phyloP scores from a whole-genome alignment of 2,329 filamentous ascomycete species.

The Alternaria brassicae region DNA sequence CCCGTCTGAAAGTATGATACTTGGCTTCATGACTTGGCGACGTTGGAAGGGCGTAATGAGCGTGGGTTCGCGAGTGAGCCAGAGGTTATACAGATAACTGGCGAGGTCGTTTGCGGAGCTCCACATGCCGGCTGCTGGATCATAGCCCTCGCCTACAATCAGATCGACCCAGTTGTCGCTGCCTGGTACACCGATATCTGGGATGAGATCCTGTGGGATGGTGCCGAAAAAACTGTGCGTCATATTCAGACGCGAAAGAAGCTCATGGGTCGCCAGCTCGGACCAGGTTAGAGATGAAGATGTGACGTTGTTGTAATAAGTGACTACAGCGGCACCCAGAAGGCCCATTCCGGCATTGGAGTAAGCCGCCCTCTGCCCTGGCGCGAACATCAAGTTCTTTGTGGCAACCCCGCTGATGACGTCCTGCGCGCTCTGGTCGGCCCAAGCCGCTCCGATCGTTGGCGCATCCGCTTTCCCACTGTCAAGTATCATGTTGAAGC shows the following conservation, averaged over 20 bases:
- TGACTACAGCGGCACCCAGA: conserved; percentile 34
- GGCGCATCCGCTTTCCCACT: conserved; percentile 32
- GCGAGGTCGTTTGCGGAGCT: conserved; percentile 41
- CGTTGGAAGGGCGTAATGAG: conserved; percentile 38
- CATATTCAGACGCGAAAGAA: conserved; percentile 37
- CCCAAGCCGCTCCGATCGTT: conserved; percentile 40
- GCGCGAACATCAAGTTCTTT: conserved; percentile 39
- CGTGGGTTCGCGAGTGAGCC: conserved; percentile 30
- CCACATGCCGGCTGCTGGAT: conserved; percentile 44
- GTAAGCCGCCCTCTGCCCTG: conserved; percentile 39
- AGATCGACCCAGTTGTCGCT: conserved; percentile 39
- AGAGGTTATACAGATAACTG: conserved; percentile 34
- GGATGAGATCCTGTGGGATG: conserved; percentile 26
- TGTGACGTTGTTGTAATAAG: conserved; percentile 34
- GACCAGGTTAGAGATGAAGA: conserved; percentile 30
- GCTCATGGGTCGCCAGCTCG: conserved; percentile 25
- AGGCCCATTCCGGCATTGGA: conserved; percentile 41
- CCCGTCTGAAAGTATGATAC: conserved; percentile 32
- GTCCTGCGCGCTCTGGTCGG: conserved; percentile 22
- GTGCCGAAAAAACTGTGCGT: conserved; percentile 36
- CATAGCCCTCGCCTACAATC: conserved; percentile 37
- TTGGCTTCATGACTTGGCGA: conserved; percentile 34
- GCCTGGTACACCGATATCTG: conserved; percentile 33
- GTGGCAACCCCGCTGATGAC: conserved; percentile 30
- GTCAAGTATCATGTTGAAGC: conserved; percentile 37